These are phyloP conservation scores for Candida coleopterorum DNA, from an alignment of 805 yeast genomes.

Conservation along the genomic window DNA sequence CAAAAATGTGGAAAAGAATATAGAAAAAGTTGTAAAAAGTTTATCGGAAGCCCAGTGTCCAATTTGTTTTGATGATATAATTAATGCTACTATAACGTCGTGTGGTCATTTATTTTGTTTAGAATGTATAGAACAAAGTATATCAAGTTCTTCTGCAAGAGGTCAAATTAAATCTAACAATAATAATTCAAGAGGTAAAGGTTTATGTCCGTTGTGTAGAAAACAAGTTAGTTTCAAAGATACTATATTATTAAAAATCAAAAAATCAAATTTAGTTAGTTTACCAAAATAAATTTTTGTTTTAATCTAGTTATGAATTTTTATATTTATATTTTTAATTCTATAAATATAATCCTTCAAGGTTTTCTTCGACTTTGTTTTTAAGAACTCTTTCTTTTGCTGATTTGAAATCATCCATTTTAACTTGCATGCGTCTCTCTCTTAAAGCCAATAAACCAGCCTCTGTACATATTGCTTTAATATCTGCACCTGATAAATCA, in stretches of 20 bases:
- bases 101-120: conserved; percentile 43
- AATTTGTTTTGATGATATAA: conserved; percentile 39
- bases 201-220: conserved; percentile 42
- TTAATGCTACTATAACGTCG: conserved; percentile 35
- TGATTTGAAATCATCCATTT: conserved; percentile 85
- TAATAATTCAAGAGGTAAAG: conserved; percentile 25
- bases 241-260: conserved; percentile 22
- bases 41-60: conserved; percentile 38
- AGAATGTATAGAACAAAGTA: conserved; percentile 38
- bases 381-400: conserved; percentile 95
- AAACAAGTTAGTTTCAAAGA: conserved; percentile 36
- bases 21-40: conserved; percentile 21
- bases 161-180: conserved; percentile 29
- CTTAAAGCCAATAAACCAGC: conserved; percentile 94
- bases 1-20: conserved; percentile 8
- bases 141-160: conserved; percentile 36
- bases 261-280: conserved; percentile 10
- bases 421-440: conserved; percentile 97
- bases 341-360: conserved; percentile 85
- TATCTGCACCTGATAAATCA: conserved; percentile 95
- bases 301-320: conserved; percentile 1
- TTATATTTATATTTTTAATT: too few species aligned
- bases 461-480: conserved; percentile 95
- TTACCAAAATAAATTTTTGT: conserved; percentile 14
- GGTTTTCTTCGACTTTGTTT: conserved; percentile 92